Percentiles rank a stretch among this genome's conserved stretches.
Evolutionary conservation across 2,329 filamentous ascomycete genomes (phyloP).

Genomic region (Fusarium sp.): DNA sequence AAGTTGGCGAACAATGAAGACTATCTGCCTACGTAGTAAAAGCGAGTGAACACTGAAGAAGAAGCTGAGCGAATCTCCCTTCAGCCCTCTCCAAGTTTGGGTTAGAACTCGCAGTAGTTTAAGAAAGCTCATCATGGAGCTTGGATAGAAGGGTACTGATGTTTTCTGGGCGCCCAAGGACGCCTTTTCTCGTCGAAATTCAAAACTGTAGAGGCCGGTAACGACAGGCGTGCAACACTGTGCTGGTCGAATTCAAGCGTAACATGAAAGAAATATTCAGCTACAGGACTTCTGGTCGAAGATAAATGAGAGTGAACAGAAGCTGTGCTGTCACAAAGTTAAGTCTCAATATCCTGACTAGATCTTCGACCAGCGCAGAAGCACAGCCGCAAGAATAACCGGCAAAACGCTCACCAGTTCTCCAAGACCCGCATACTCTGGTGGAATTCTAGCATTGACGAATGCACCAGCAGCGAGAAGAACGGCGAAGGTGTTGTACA

Average conservation of each 20-base stretch:
- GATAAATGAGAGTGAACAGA: conserved; percentile 5
- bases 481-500: conserved; percentile 77
- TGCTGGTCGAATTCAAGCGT: background rate
- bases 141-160: background rate
- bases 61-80: background rate
- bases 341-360: background rate
- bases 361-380: conserved; percentile 41
- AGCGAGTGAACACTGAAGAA: background rate
- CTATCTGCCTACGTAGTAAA: background rate
- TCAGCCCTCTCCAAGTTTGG: background rate
- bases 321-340: background rate
- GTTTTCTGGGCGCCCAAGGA: background rate
- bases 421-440: conserved; percentile 73
- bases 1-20: background rate
- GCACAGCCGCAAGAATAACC: conserved; percentile 59
- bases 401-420: conserved; percentile 80
- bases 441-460: conserved; percentile 62
- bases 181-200: background rate
- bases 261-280: background rate
- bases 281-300: background rate
- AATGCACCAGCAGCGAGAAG: conserved; percentile 74
- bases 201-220: conserved; percentile 6
- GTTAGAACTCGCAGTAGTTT: background rate
- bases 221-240: conserved; percentile 18
- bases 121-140: background rate